Base-by-base conservation (phyloP, 306 rosid species). In the Castanospermum australe region DNA sequence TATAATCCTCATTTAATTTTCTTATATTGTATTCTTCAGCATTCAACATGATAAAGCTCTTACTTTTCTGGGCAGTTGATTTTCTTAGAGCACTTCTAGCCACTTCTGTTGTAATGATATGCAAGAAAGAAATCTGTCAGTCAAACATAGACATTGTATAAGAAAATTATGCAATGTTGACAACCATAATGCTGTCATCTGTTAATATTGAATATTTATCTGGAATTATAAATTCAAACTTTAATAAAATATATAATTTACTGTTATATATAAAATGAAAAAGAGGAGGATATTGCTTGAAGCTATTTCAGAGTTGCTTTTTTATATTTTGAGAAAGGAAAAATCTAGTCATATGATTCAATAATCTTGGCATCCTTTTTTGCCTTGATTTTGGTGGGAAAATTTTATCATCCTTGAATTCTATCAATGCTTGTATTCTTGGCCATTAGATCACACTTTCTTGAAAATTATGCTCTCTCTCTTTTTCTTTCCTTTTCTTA, bases 1-100 rank as follows among this genome's bases (percentile, higher is more conserved):
- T 44, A 33, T 21, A 8, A 38, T 75, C 50, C 33, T 48, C 10
- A 44, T 75, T 86, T 45, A 42, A 18, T 64, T 70, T 76, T 55
- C 14, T 56, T 36, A 67, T 42, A 18, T 39, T 30, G n/a, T 77
- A 85, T 66, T 79, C 28, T 55, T 59, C 41, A 38, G 69, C 82
- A 47, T 25, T 47, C 68, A 63, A 71, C 67, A 73, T 70, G 73
- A 38, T 42, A 44, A 18, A 70, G 45, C 51, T 61, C 41, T 73
- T 65, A 14, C 67, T 54, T 82, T 60, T 77, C 50, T 64, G 57
- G 71, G 73, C 55, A 11, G 38, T 60, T 79, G 13, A 38, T 75
- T 71, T 44, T 48, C 71, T 79, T 51, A 63, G 21, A 47, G 79
- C 66, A 56, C 67, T 73, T 82, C n/a, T n/a, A 51, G 18, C 47